These are phyloP conservation scores for Nectriaceae sp. DNA, from an alignment of 2,329 filamentous ascomycete species.

Conservation along the genomic window DNA sequence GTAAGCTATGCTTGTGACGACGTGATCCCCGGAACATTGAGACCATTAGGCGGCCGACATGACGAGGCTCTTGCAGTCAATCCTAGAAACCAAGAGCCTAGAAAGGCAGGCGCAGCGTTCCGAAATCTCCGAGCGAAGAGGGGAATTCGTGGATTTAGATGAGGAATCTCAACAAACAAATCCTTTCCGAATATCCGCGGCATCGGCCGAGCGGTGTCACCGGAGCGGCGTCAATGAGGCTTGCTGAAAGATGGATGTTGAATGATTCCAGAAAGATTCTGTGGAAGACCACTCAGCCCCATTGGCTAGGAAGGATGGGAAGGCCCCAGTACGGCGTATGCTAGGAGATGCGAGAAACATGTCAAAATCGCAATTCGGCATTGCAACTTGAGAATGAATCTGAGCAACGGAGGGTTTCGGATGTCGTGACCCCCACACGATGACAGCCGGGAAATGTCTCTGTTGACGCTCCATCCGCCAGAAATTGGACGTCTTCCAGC, in stretches of 20 bases:
- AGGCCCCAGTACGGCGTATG: background rate
- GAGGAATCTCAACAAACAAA: background rate
- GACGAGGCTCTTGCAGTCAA: too few species aligned
- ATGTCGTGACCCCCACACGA: background rate
- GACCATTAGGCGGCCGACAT: too few species aligned
- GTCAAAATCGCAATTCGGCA: too few species aligned
- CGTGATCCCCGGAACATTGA: too few species aligned
- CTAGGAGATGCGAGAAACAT: background rate
- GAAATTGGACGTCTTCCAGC: background rate
- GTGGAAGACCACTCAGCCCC: slow-evolving; percentile 3
- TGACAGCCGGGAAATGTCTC: too few species aligned
- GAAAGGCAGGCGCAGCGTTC: too few species aligned
- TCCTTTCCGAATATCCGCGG: slow-evolving; percentile 3
- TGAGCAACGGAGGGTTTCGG: too few species aligned
- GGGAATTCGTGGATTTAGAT: background rate
- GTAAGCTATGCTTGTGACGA: too few species aligned
- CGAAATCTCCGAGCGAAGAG: too few species aligned
- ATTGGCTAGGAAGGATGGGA: slow-evolving; percentile 4
- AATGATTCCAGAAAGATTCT: slow-evolving; percentile 22
- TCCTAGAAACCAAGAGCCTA: background rate
- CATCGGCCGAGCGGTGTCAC: slow-evolving; percentile 15
- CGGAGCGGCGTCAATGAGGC: slow-evolving; percentile 14
- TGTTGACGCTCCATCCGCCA: background rate
- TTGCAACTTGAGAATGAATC: too few species aligned
- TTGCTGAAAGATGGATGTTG: slow-evolving; percentile 1